These are phyloP conservation scores for Xerocomellus intermedius DNA, from an alignment of 768 basidiomycete genomes.

Conservation along the genomic window DNA sequence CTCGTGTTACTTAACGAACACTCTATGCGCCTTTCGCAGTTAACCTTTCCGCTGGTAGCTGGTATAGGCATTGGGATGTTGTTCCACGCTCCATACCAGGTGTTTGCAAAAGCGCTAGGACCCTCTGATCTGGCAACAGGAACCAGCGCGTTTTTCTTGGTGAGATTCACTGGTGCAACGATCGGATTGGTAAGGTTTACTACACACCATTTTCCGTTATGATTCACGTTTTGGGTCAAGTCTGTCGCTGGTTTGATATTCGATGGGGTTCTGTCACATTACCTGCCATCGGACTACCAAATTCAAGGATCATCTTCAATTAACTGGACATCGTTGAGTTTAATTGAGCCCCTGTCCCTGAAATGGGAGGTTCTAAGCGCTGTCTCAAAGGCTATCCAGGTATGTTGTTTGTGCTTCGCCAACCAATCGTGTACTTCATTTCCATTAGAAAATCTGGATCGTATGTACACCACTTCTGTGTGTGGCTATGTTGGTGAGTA, in stretches of 20 bases:
- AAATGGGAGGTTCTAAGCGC: slow-evolving; percentile 48
- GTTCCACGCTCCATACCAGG: slow-evolving; percentile 83
- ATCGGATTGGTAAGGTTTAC: slow-evolving; percentile 63
- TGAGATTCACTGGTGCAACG: slow-evolving; percentile 84
- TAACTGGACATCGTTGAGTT: slow-evolving; percentile 51
- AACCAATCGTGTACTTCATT: slow-evolving; percentile 11
- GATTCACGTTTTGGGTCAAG: slow-evolving; percentile 38
- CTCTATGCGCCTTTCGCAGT: slow-evolving; percentile 45
- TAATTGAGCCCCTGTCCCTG: slow-evolving; percentile 45
- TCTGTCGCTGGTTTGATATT: slow-evolving; percentile 77
- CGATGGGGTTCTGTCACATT: slow-evolving; percentile 47
- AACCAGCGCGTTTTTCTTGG: slow-evolving; percentile 85
- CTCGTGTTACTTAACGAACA: slow-evolving; percentile 59
- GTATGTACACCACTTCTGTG: slow-evolving; percentile 70
- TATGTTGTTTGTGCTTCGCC: slow-evolving; percentile 28
- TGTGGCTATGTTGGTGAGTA: slow-evolving; percentile 57
- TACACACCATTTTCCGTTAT: neutral
- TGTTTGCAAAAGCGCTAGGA: slow-evolving; percentile 66
- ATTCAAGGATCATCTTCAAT: slow-evolving; percentile 45
- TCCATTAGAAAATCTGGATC: slow-evolving; percentile 64
- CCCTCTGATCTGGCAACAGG: slow-evolving; percentile 70
- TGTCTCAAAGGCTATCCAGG: slow-evolving; percentile 64
- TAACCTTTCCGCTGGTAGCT: slow-evolving; percentile 63
- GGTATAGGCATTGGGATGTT: slow-evolving; percentile 81
- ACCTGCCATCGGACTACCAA: slow-evolving; percentile 48